These are phyloP conservation scores for Colletotrichum liaoningense DNA, from an alignment of 2,329 filamentous ascomycete species.

Conservation along the genomic window DNA sequence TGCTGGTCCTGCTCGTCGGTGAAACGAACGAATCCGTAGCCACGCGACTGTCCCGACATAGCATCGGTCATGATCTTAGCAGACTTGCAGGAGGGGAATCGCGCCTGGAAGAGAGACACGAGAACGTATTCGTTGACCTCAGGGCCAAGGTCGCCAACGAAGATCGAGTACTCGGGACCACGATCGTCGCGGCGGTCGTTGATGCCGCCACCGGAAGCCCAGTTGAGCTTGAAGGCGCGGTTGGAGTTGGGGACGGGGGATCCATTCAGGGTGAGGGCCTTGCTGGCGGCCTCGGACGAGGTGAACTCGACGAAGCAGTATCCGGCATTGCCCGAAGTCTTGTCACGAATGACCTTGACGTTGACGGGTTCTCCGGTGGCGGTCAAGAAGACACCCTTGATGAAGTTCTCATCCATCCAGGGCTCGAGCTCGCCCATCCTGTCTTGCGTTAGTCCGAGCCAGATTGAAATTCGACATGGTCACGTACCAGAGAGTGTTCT, in stretches of 20 bases:
- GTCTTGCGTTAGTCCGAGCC: slow-evolving; percentile 26
- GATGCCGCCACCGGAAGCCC: slow-evolving; percentile 95
- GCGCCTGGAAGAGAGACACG: slow-evolving; percentile 95
- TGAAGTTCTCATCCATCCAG: slow-evolving; percentile 99
- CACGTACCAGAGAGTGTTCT: slow-evolving; percentile 68
- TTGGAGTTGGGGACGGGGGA: slow-evolving; percentile 92
- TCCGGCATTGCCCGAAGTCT: slow-evolving; percentile 97
- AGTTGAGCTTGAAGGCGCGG: slow-evolving; percentile 98
- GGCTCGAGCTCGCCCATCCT: slow-evolving; percentile 99
- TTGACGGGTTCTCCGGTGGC: slow-evolving; percentile 95
- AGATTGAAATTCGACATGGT: no score
- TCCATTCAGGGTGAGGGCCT: slow-evolving; percentile 91
- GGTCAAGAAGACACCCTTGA: slow-evolving; percentile 90
- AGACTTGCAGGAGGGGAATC: slow-evolving; percentile 97
- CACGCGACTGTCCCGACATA: slow-evolving; percentile 96
- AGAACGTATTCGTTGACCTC: slow-evolving; percentile 99
- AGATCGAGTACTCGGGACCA: slow-evolving; percentile 96
- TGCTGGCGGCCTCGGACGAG: slow-evolving; percentile 84
- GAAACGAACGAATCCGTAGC: slow-evolving; percentile 98
- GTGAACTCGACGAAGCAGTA: slow-evolving; percentile 98
- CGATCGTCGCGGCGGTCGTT: slow-evolving; percentile 96
- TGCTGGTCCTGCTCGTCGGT: slow-evolving; percentile 96
- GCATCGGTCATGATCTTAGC: slow-evolving; percentile 99
- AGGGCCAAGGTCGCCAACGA: slow-evolving; percentile 96
- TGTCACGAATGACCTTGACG: slow-evolving; percentile 99